Percentiles rank a stretch among this genome's conserved stretches.
Conservation (phyloP, 139 green algal genomes). For the Chlamydomonas sp. region DNA sequence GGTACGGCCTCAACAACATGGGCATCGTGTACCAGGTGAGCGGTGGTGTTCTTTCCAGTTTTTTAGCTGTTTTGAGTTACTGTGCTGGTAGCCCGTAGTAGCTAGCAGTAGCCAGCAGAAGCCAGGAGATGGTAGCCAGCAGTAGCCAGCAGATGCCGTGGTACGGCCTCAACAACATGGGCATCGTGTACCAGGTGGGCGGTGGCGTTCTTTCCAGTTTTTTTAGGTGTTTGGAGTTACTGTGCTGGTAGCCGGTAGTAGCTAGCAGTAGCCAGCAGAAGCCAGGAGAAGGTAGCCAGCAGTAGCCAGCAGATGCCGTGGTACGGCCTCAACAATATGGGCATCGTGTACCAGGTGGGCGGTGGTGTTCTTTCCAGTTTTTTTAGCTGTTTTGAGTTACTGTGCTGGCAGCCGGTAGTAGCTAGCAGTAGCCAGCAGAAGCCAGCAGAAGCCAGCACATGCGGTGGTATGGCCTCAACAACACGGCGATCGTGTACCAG, state of each 20-base stretch:
- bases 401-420: too few species aligned
- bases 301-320: slow-evolving; percentile 27
- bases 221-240: not conserved
- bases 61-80: too few species aligned
- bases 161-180: slow-evolving; percentile 21
- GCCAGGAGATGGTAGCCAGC: too few species aligned
- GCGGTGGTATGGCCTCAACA: slow-evolving; percentile 26
- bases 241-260: not conserved
- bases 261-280: not conserved
- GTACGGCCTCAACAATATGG: slow-evolving; percentile 21
- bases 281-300: not conserved
- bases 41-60: too few species aligned
- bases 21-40: slow-evolving; percentile 18
- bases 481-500: slow-evolving; percentile 16
- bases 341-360: slow-evolving; percentile 17
- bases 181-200: slow-evolving; percentile 17
- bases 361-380: too few species aligned
- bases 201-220: slow-evolving; percentile 13
- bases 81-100: too few species aligned
- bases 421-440: too few species aligned
- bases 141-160: slow-evolving; percentile 32
- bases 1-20: slow-evolving; percentile 22
- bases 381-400: too few species aligned
- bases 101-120: too few species aligned
- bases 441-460: too few species aligned